Base-by-base conservation (phyloP, 805 yeast species). In the Candida khao-thaluensis region DNA sequence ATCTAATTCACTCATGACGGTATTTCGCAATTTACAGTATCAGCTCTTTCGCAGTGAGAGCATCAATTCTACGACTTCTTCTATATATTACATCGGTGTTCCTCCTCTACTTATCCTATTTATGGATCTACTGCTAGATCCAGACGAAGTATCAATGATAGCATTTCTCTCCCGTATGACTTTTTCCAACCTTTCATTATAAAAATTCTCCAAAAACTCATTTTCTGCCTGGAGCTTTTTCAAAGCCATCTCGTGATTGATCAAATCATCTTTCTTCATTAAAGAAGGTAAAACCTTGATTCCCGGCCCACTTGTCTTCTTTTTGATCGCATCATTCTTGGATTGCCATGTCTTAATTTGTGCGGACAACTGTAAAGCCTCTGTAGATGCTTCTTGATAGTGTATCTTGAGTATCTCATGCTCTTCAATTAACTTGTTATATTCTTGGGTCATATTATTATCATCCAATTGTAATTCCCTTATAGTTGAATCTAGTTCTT, bases 81-180 rank as follows among this genome's bases (percentile, higher is more conserved):
- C 12, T 12, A 25, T 25, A n/a, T 11, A 25, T 16, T 27, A 27
- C 30, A 27, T 27, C 8, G 30, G 30, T 6, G 30, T 27, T 5
- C 17, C 30, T 7, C 66, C 70, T 27, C 74, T 49, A 47, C 72
- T 66, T 4, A 63, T 53, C 33, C 72, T 51, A 43, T 60, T 63
- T 33, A 53, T 59, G 7, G 63, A 61, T 18, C 72, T 47, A 32
- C 52, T 50, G 1, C 67, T 51, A 2, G 65, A 64, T 11, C 57
- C 42, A 9, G 49, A 46, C 5, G 60, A 48, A 15, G 50, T 43
- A 22, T 67, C 72, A 36, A 65, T 39, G 11, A 60, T 41, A 7
- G 47, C 34, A 14, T 52, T 59, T 28, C 72, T 52, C 45, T 68
- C 73, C 43, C 55, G 57, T 7, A 61, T 52, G 14, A 66, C 35